Percentiles rank a stretch among this genome's conserved stretches.
Conservation (phyloP, 2,329 filamentous ascomycete species). For the Pseudopyricularia cyperi region DNA sequence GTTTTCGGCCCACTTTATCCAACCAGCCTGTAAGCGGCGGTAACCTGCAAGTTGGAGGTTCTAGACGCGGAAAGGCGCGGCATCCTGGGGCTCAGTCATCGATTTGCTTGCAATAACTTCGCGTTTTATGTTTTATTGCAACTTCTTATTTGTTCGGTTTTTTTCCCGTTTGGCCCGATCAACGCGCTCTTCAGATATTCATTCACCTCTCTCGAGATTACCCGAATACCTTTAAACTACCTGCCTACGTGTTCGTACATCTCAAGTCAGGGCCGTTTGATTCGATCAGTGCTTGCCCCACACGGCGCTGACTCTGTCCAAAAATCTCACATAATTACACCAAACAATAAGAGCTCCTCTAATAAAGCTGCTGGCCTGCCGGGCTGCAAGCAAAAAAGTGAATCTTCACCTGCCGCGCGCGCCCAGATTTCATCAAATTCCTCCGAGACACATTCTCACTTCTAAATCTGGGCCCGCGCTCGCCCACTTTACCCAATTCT, state of each 20-base stretch:
- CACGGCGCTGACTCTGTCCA: neutral
- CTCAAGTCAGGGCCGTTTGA: neutral
- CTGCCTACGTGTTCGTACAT: no score
- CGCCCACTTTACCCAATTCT: neutral
- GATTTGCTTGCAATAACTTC: neutral
- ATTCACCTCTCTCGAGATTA: no score
- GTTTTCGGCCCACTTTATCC: neutral
- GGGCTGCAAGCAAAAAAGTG: neutral
- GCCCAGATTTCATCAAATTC: neutral
- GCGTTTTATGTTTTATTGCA: neutral
- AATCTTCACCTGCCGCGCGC: neutral
- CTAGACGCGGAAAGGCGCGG: neutral
- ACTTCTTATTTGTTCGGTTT: neutral
- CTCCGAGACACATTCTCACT: neutral
- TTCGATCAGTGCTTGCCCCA: neutral
- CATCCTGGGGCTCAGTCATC: neutral
- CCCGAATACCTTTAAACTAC: no score
- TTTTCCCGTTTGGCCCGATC: neutral
- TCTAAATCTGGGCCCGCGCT: neutral
- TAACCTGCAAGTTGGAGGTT: neutral
- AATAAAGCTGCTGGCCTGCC: no score
- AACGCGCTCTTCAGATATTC: neutral
- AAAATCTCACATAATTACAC: no score
- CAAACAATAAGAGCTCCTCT: no score
- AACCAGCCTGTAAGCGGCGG: neutral